Conservation (phyloP, 2,329 filamentous ascomycete genomes). For the Aspergillus sp. region DNA sequence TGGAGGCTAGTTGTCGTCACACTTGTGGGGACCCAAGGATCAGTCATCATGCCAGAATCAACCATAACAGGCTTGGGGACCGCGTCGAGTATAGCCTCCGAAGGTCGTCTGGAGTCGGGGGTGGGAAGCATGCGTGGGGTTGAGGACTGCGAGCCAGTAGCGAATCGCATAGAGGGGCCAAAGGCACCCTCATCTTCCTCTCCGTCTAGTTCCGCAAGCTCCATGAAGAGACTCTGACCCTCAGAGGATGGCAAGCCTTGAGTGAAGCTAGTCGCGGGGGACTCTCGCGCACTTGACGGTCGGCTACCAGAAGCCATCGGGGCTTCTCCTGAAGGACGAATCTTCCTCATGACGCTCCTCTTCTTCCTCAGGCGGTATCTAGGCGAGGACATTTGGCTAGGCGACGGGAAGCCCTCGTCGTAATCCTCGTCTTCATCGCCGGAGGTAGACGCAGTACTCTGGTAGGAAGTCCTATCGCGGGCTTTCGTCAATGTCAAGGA, state of each 20-base stretch:
- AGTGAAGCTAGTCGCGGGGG: slow-evolving; percentile 56
- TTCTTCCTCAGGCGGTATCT: slow-evolving; percentile 73
- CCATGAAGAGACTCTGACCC: slow-evolving; percentile 84
- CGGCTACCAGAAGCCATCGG: slow-evolving; percentile 43
- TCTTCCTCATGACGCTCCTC: slow-evolving; percentile 64
- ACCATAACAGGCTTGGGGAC: slow-evolving; percentile 51
- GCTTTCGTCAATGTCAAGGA: slow-evolving; percentile 48
- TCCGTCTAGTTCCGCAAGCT: slow-evolving; percentile 77
- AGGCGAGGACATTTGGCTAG: slow-evolving; percentile 64
- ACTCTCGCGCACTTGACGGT: slow-evolving; percentile 49
- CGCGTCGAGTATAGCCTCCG: slow-evolving; percentile 29
- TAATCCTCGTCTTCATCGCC: slow-evolving; percentile 71
- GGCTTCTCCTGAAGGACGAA: slow-evolving; percentile 51
- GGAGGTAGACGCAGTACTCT: slow-evolving; percentile 88
- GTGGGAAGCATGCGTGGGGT: slow-evolving; percentile 40
- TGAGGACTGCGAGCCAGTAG: slow-evolving; percentile 39
- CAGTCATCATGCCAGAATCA: slow-evolving; percentile 65
- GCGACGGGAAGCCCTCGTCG: slow-evolving; percentile 63
- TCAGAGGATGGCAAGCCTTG: slow-evolving; percentile 51
- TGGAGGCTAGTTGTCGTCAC: slow-evolving; percentile 15
- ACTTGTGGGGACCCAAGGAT: slow-evolving; percentile 53
- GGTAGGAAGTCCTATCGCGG: slow-evolving; percentile 67
- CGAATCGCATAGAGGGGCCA: slow-evolving; percentile 41
- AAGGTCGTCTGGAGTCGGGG: slow-evolving; percentile 35
- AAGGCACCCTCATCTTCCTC: slow-evolving; percentile 66